Conservation (phyloP, 2,329 filamentous ascomycete genomes). For the Rutstroemia sp. region DNA sequence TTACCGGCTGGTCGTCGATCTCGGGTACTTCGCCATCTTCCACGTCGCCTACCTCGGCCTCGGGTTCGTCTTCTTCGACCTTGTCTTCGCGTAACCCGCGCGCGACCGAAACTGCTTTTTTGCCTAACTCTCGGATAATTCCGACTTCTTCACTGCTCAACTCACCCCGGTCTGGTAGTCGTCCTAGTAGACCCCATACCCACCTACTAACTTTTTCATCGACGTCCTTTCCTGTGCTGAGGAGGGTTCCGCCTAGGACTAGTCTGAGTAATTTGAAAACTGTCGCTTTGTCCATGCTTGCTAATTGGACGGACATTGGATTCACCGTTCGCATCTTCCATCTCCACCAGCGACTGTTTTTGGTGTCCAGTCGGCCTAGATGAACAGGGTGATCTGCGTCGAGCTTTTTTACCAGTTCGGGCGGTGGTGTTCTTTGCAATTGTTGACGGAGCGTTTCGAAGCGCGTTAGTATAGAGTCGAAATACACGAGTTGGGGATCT, state of each 20-base stretch:
- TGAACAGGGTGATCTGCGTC: conserved; percentile 42
- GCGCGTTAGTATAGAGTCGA: conserved; percentile 53
- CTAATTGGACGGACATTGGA: conserved; percentile 51
- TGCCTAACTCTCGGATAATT: conserved; percentile 70
- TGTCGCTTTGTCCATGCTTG: conserved; percentile 58
- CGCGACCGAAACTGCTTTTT: conserved; percentile 55
- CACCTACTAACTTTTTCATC: conserved; percentile 67
- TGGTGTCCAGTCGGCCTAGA: conserved; percentile 32
- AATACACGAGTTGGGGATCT: conserved; percentile 58
- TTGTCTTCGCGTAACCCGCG: conserved; percentile 30
- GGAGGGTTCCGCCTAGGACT: conserved; percentile 50
- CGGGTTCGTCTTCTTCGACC: conserved; percentile 29
- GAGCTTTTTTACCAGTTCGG: conserved; percentile 45
- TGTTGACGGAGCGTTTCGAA: conserved; percentile 58
- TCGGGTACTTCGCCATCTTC: background rate
- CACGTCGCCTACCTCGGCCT: conserved; percentile 22
- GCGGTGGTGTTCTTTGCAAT: conserved; percentile 50
- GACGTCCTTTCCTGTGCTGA: conserved; percentile 52
- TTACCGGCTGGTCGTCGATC: background rate
- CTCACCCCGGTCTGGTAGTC: conserved; percentile 66
- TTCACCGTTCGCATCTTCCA: conserved; percentile 44
- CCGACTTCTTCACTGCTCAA: conserved; percentile 70
- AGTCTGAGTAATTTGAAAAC: conserved; percentile 60
- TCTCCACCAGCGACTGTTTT: conserved; percentile 47
- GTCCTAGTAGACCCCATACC: conserved; percentile 77